Percentiles rank a stretch among this genome's conserved stretches.
Conservation (phyloP, 2,329 filamentous ascomycete genomes). For the Corynespora cassiicola region DNA sequence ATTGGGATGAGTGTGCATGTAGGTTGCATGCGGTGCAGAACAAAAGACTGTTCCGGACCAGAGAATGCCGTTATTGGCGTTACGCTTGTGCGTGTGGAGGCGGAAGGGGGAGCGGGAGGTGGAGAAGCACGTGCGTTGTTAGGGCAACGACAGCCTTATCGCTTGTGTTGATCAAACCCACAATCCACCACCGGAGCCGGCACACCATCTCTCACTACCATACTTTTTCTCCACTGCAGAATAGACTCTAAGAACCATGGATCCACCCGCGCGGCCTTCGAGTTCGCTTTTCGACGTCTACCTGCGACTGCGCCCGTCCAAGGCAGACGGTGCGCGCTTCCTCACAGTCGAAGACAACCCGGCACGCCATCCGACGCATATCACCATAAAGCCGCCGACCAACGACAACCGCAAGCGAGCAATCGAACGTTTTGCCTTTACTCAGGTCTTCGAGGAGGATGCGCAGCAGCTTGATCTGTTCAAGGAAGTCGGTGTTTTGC, state of each 20-base stretch:
- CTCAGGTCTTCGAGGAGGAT: conserved; percentile 87
- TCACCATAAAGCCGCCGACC: conserved; percentile 68
- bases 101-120: too few relatives aligned
- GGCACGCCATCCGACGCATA: conserved; percentile 52
- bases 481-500: conserved; percentile 75
- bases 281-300: conserved; percentile 86
- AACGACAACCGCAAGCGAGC: conserved; percentile 83
- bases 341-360: conserved; percentile 72
- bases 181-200: conserved; percentile 7
- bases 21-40: too few relatives aligned
- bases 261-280: conserved; percentile 42
- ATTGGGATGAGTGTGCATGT: too few relatives aligned
- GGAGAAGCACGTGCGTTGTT: too few relatives aligned
- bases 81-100: too few relatives aligned
- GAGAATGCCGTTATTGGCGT: too few relatives aligned
- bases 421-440: conserved; percentile 94
- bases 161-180: conserved; percentile 19
- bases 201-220: conserved; percentile 15
- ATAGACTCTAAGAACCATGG: conserved; percentile 37
- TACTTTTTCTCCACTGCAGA: conserved; percentile 5
- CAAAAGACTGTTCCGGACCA: too few relatives aligned
- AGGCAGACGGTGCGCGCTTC: conserved; percentile 62
- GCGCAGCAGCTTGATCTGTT: conserved; percentile 88
- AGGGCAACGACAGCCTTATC: conserved; percentile 9
- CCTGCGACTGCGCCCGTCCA: conserved; percentile 71